A percentile compares a stretch with the other conserved stretches of the same genome.
phyloP scores from a whole-genome alignment of 2,329 filamentous ascomycete genomes.

The Cladophialophora chaetospira region DNA sequence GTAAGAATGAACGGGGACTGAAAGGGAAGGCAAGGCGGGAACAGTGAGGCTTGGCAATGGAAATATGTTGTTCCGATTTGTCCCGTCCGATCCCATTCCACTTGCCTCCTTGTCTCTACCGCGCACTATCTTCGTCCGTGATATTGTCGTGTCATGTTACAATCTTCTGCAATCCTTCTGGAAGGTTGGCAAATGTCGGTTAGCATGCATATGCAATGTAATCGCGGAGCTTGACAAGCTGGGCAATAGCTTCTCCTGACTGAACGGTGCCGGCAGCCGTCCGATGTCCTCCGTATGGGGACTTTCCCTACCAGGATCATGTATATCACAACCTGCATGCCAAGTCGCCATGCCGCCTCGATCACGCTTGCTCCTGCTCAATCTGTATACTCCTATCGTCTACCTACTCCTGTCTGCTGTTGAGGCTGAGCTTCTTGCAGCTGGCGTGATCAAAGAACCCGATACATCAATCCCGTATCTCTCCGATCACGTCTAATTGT shows the following conservation, averaged over 20 bases:
- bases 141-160: not conserved
- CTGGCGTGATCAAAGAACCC: no score
- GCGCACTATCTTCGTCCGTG: not conserved
- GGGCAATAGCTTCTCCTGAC: not conserved
- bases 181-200: not conserved
- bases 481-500: no score
- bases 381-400: no score
- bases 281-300: not conserved
- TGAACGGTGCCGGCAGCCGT: not conserved
- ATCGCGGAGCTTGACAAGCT: not conserved
- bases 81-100: not conserved
- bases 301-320: no score
- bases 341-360: no score
- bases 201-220: not conserved
- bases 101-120: not conserved
- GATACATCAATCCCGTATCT: no score
- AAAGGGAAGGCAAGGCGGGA: not conserved
- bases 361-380: no score
- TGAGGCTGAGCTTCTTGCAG: no score
- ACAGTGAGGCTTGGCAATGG: not conserved
- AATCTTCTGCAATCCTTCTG: not conserved
- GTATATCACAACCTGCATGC: no score
- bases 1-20: not conserved
- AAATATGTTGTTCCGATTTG: not conserved
- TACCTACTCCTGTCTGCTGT: no score